Conservation (phyloP, 176 grass and related monocot genomes). For the Aegilops umbellulata region DNA sequence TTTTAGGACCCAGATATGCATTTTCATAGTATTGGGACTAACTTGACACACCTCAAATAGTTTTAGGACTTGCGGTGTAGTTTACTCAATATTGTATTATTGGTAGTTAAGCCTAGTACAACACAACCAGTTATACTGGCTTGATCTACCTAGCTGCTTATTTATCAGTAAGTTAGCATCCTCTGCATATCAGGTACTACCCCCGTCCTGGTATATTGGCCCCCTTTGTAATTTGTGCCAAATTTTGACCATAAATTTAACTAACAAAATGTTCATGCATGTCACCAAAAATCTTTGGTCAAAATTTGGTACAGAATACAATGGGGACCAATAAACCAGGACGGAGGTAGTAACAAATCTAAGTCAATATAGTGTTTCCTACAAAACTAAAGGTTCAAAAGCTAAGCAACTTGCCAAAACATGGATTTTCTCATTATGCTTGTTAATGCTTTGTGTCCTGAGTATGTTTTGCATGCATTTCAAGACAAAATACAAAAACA, state of each 20-base stretch:
- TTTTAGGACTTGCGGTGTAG: too few relatives aligned
- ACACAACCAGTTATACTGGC: neutral
- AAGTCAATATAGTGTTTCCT: neutral
- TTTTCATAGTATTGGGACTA: too few relatives aligned
- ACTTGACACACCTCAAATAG: too few relatives aligned
- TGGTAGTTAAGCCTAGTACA: conserved; percentile 14
- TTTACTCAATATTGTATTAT: neutral
- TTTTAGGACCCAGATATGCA: too few relatives aligned
- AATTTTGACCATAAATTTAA: too few relatives aligned
- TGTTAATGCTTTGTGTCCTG: neutral
- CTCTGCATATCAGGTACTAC: neutral
- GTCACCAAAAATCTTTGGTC: too few relatives aligned
- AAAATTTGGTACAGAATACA: too few relatives aligned
- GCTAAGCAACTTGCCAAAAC: neutral
- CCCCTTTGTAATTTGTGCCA: too few relatives aligned
- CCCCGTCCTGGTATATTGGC: too few relatives aligned
- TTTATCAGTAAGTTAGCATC: conserved; percentile 1
- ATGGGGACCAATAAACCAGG: too few relatives aligned
- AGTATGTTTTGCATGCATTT: neutral
- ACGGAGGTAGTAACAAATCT: neutral
- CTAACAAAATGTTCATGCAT: too few relatives aligned
- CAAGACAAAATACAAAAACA: neutral
- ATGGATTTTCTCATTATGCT: neutral
- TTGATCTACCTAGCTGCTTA: conserved; percentile 8
- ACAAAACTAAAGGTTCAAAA: conserved; percentile 1